Evolutionary conservation across 1,139 yeast genomes (phyloP).

Genomic region (Trichomonascaceae sp.): DNA sequence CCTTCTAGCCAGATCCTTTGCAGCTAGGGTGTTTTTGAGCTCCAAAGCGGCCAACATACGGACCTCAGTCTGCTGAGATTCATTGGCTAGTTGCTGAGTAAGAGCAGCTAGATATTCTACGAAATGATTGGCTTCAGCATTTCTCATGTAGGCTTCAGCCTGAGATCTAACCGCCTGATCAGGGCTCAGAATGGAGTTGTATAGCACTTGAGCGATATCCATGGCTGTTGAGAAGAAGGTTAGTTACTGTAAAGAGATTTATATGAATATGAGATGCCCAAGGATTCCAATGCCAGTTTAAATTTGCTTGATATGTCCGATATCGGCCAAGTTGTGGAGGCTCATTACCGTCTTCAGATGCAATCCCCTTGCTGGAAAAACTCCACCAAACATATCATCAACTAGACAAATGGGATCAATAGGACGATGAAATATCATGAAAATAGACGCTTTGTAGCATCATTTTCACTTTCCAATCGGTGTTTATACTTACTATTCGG

Average conservation of each 20-base stretch:
- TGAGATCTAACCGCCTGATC: conserved; percentile 65
- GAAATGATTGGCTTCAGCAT: conserved; percentile 71
- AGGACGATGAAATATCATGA: neutral
- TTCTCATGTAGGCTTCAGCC: conserved; percentile 74
- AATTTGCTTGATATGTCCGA: too few species aligned
- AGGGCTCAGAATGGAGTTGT: conserved; percentile 10
- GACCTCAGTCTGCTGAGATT: conserved; percentile 65
- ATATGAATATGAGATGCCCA: neutral
- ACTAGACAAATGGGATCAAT: neutral
- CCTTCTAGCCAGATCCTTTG: conserved; percentile 45
- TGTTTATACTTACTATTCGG: neutral
- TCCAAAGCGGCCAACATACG: conserved; percentile 89
- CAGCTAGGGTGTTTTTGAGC: conserved; percentile 77
- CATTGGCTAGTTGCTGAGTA: conserved; percentile 66
- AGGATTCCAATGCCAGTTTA: neutral
- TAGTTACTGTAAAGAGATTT: neutral
- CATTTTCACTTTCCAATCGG: neutral
- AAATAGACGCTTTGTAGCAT: neutral
- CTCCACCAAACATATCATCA: neutral
- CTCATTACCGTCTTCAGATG: neutral
- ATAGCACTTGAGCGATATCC: conserved; percentile 2
- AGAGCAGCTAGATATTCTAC: conserved; percentile 64
- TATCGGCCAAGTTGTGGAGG: too few species aligned
- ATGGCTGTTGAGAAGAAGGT: neutral
- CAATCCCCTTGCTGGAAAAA: neutral